phyloP scores from a whole-genome alignment of 1,284 basidiomycete genomes.

The Heterobasidion annosum region DNA sequence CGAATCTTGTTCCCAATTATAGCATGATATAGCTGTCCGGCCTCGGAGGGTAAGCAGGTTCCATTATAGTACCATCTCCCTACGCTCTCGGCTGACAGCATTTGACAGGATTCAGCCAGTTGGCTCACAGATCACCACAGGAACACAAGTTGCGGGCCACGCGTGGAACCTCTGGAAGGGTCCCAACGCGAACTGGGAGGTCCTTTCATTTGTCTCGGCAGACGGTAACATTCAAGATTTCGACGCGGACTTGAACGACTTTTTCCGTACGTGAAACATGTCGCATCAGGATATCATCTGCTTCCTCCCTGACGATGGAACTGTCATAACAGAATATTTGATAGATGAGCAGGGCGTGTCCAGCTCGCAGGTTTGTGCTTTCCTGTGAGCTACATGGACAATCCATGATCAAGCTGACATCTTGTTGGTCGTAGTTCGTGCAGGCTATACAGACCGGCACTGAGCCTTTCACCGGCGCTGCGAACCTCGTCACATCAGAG shows the following conservation, averaged over 20 bases:
- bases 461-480: constrained; percentile 35
- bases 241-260: constrained; percentile 43
- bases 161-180: constrained; percentile 51
- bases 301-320: neutral
- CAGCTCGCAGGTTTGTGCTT: constrained; percentile 24
- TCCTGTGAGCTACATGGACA: neutral
- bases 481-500: constrained; percentile 27
- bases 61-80: neutral
- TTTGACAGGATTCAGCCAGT: constrained; percentile 40
- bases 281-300: neutral
- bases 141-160: constrained; percentile 35
- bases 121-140: constrained; percentile 36
- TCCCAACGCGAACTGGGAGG: constrained; percentile 47
- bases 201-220: constrained; percentile 44
- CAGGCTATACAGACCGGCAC: constrained; percentile 39
- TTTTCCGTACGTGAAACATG: constrained; percentile 32
- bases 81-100: neutral
- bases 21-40: constrained; percentile 60
- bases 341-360: constrained; percentile 30
- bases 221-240: constrained; percentile 41
- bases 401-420: neutral
- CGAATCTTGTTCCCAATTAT: neutral
- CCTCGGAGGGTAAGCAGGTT: constrained; percentile 36
- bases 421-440: constrained; percentile 22
- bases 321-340: constrained; percentile 26